phyloP scores from a whole-genome alignment of 2,329 filamentous ascomycete genomes.

The Cladosporium velox region DNA sequence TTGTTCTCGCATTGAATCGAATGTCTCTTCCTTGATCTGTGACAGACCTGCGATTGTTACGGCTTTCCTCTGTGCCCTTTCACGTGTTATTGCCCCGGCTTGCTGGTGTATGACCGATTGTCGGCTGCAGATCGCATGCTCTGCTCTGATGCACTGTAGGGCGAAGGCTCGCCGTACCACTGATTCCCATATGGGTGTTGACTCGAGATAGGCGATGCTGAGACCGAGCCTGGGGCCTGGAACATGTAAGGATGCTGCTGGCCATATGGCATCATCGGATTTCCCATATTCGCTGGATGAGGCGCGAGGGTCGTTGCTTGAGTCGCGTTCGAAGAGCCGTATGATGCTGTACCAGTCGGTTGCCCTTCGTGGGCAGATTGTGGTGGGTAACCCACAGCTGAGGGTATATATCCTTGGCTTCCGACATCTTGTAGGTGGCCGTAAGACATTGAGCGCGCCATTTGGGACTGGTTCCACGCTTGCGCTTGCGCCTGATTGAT shows the following conservation, averaged over 20 bases:
- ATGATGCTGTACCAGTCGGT: not conserved
- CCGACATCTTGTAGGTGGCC: not conserved
- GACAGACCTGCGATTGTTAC: not conserved
- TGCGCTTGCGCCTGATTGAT: not conserved
- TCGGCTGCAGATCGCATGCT: not conserved
- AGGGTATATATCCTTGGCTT: not conserved
- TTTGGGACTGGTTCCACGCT: constrained; percentile 4
- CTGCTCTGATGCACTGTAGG: not conserved
- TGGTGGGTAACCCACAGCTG: constrained; percentile 5
- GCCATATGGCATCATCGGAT: constrained; percentile 8
- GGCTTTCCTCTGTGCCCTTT: not conserved
- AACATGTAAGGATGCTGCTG: constrained; percentile 19
- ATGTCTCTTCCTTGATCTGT: not conserved
- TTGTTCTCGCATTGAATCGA: not conserved
- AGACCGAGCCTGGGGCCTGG: constrained; percentile 2
- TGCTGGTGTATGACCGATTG: not conserved
- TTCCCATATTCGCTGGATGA: not conserved
- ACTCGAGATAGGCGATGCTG: constrained; percentile 7
- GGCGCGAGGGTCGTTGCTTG: not conserved
- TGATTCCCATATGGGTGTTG: constrained; percentile 4
- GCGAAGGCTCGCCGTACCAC: constrained; percentile 10
- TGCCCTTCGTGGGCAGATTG: constrained; percentile 9
- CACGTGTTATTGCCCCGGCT: not conserved
- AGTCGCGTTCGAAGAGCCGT: not conserved
- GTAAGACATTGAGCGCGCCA: constrained; percentile 4